Base-by-base conservation (phyloP, 192 early-diverging fungal genomes). In the Coemansia sp. region DNA sequence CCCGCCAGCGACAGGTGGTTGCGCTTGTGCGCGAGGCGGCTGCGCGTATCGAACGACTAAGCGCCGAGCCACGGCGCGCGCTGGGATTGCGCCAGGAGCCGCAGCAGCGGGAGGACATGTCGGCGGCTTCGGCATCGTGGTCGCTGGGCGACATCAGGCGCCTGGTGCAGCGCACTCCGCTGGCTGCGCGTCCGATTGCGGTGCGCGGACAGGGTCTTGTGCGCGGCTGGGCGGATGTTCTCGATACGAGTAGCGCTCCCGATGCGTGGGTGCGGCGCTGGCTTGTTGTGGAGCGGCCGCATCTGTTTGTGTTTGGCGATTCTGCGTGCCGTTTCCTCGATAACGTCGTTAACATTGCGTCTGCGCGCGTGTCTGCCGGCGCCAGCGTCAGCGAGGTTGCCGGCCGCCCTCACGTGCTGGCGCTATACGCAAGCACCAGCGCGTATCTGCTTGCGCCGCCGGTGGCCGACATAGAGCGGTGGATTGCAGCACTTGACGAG, bases 221-320 rank as follows among this genome's bases (percentile, higher is more conserved):
- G 43, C 64, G 71, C 59, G 74, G 78, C 4, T 77, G 65, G 67
- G 66, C 66, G 22, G 73, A 80, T 13, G 41, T 75, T 4, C 49
- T 75, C 52, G 76, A 74, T 26, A 78, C 75, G 3, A 81, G 72
- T 55, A 37, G 58, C 13, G 62, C 45, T 1, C 60, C 72, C 32
- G 75, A 91, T 55, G 68, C 71, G 16, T 96, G 95, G 95, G 75
- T 84, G 1, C 86, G 88, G 51, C 81, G 89, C 7, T 94, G 91
- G 90, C 89, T 92, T 79, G 92, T 94, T 41, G 66, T 87, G 0
- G 72, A 76, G 59, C 85, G 89, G 40, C 95, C 95, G 12, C 93
- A 91, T 68, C 69, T 96, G 40, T 93, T 91, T 67, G 86, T 94
- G 32, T 94, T 90, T 80, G 78, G 74, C 26, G 88, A 84, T 62